These are phyloP conservation scores for Amaranthus palmeri DNA, from an alignment of 148 eudicot species.

Conservation along the genomic window DNA sequence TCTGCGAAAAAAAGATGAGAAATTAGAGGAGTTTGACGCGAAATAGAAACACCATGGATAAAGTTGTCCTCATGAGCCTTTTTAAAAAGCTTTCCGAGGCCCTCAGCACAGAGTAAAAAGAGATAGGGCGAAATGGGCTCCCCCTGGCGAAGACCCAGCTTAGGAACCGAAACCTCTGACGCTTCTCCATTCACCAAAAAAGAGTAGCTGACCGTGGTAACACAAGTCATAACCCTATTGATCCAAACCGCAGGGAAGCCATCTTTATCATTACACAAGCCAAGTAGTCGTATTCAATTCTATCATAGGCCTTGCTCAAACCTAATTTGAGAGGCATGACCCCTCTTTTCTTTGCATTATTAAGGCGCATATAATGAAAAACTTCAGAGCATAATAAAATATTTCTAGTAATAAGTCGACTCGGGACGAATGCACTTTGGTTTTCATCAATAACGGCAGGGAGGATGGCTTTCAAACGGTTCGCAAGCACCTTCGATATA, in stretches of 20 bases:
- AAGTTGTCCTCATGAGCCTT: not conserved
- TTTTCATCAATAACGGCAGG: not conserved
- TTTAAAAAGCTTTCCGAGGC: not conserved
- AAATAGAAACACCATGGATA: not conserved
- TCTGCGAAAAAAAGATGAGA: not conserved
- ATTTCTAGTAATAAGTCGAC: not conserved
- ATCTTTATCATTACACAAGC: not conserved
- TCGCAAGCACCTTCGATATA: too few relatives aligned
- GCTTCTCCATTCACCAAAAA: not conserved
- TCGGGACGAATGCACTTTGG: not conserved
- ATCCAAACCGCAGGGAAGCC: not conserved
- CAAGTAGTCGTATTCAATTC: not conserved
- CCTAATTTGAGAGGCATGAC: not conserved
- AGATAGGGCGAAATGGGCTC: not conserved
- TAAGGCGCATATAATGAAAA: not conserved
- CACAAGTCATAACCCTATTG: not conserved
- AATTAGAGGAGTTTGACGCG: not conserved
- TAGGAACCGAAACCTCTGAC: not conserved
- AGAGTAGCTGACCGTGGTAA: not conserved
- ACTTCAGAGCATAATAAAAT: not conserved
- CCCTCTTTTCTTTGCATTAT: not conserved
- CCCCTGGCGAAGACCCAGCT: not conserved
- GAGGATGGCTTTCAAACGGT: not conserved
- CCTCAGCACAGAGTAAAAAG: too few relatives aligned
- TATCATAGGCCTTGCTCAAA: not conserved